These are phyloP conservation scores for Epichloe typhina DNA, from an alignment of 2,329 filamentous ascomycete species.

Conservation along the genomic window DNA sequence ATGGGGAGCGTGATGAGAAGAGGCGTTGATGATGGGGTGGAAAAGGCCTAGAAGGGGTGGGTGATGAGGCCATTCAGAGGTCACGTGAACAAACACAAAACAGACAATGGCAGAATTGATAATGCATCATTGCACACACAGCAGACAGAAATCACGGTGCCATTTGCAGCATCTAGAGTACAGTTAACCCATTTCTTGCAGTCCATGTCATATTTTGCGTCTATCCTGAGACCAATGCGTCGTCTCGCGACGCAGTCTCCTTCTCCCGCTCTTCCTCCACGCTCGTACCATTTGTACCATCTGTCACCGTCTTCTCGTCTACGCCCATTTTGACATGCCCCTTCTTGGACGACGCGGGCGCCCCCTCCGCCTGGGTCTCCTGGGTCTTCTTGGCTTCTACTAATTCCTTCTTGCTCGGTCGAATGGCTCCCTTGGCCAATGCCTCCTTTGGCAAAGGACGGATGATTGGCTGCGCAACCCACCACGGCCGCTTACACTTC, in stretches of 20 bases:
- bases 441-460: conserved; percentile 81
- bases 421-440: conserved; percentile 64
- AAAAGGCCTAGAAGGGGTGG: no score
- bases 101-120: no score
- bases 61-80: no score
- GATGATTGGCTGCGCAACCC: conserved; percentile 80
- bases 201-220: background rate
- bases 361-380: no score
- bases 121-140: no score
- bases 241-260: background rate
- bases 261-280: background rate
- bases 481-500: conserved; percentile 71
- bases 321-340: conserved; percentile 17
- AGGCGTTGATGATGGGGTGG: background rate
- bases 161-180: no score
- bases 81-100: no score
- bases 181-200: background rate
- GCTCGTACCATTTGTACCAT: background rate
- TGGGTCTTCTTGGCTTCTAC: conserved; percentile 13
- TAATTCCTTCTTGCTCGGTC: conserved; percentile 55
- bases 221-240: conserved; percentile 1
- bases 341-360: no score
- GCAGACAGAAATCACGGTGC: no score
- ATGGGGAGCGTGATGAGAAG: no score
- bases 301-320: conserved; percentile 8